These are phyloP conservation scores for Fomitopsis serialis DNA, from an alignment of 768 basidiomycete species.

Conservation along the genomic window DNA sequence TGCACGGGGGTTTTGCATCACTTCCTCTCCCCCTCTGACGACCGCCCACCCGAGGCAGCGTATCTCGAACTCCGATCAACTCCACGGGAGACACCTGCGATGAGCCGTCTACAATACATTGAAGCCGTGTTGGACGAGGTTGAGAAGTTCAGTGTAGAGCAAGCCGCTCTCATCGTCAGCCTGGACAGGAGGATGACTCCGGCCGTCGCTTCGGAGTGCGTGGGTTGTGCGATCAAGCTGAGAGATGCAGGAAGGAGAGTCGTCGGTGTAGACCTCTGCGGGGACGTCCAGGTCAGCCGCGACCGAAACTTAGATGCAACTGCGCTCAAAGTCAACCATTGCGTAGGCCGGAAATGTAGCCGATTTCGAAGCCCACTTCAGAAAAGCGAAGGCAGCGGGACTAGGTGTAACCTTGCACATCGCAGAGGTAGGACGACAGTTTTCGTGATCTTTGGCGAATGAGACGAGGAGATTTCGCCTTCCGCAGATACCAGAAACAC, in stretches of 20 bases:
- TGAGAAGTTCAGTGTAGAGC: conserved; percentile 44
- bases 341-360: conserved; percentile 49
- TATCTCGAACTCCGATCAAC: conserved; percentile 86
- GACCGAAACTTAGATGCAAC: not conserved
- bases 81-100: conserved; percentile 51
- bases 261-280: conserved; percentile 79
- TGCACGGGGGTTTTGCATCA: conserved; percentile 56
- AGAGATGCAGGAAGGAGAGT: conserved; percentile 53
- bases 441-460: not conserved
- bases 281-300: conserved; percentile 48
- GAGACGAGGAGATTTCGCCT: not conserved
- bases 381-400: conserved; percentile 50
- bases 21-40: conserved; percentile 40
- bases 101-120: conserved; percentile 60
- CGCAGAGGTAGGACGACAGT: conserved; percentile 54
- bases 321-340: not conserved
- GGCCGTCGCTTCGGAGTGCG: conserved; percentile 45
- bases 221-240: conserved; percentile 51
- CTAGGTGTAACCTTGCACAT: conserved; percentile 77
- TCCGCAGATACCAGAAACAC: conserved; percentile 40
- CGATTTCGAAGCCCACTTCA: conserved; percentile 45
- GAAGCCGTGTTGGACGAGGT: conserved; percentile 60
- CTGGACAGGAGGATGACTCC: conserved; percentile 67
- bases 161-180: conserved; percentile 64
- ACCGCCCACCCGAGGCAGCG: conserved; percentile 45